Base-by-base conservation (phyloP, 2,329 filamentous ascomycete genomes). In the Monilinia polystroma region DNA sequence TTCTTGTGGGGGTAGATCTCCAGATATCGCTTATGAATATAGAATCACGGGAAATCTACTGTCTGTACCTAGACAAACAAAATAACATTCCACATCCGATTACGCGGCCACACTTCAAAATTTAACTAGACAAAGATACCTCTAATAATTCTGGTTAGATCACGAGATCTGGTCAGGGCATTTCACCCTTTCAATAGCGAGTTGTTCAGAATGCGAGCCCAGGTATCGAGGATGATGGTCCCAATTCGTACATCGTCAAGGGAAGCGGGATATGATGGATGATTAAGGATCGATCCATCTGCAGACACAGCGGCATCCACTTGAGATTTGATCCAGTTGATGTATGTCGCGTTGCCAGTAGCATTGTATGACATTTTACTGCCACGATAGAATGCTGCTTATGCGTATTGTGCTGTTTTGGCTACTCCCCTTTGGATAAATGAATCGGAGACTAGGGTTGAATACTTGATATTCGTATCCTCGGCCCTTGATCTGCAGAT, bases 191-290 rank as follows among this genome's bases (percentile, higher is more conserved):
- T n/a, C 18, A 7, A 47, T 8, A 47, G 18, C 20, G 5, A 47
- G 45, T n/a, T 18, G 20, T 20, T n/a, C 16, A 18, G 45, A 0
- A 81, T 82, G 53, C 63, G 63, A 35, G 63, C 63, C 63, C 63
- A 66, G 26, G 63, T 60, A 10, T 66, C 63, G 32, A 66, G 63
- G 18, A 66, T 53, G 41, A 66, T 41, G 16, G 63, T 60, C 10
- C 83, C 84, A 43, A 85, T 78, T 7, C 84, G 81, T 68, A 85
- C 80, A 67, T 85, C 81, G 68, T 84, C 81, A 0, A 84, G 77
- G 2, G 81, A 83, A 76, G 85, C 82, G 71, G 79, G 80, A 2
- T 75, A 75, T 18, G 79, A 74, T 64, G 82, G 78, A 77, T 82
- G 86, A 18, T 75, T 74, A 66, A 85, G 76, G n/a, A 70, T 53